Base-by-base conservation (phyloP, 2,329 filamentous ascomycete genomes). In the Chaetothyriales sp. region DNA sequence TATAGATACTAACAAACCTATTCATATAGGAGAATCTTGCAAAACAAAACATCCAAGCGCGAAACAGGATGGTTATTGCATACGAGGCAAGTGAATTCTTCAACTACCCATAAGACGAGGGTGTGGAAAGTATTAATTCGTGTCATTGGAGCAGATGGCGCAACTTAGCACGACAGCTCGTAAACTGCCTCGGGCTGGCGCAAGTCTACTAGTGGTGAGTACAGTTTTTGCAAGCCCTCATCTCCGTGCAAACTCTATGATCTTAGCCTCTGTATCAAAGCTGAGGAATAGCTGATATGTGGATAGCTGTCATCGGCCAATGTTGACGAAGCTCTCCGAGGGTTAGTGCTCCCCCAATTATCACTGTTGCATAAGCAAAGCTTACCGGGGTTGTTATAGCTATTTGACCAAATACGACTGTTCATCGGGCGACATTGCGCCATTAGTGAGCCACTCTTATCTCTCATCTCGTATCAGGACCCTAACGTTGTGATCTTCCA, bases 361-460 rank as follows among this genome's bases (percentile, higher is more conserved):
- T 5, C 43, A 46, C 4, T 18, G 13, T 49, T 54, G 8, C 49
- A 52, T 58, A 47, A 61, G 50, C 2, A 8, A 56, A 63, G 53
- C 43, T 66, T 78, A 22, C 69, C 74, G 25, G 75, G 73, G 10
- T 15, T 59, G 62, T 61, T 62, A 49, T 47, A 71, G 74, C 18
- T 81, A 86, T 64, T 69, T 84, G 19, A 86, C 83, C n/a, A 86
- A 86, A 66, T 86, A 86, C 61, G 83, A 86, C 58, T 72, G 70
- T 50, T 72, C 67, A 5, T 75, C 70, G 6, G 76, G 72, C 1
- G 76, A 80, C 57, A 72, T 82, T 63, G 80, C 83, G 59, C 81
- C 81, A 2, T 82, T 84, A 48, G 81, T 50, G 46, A 52, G 44
- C 22, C 47, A 62, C 68, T 67, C 64, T 33, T 3, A 40, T 43